Evolutionary conservation across 768 basidiomycete species (phyloP).

Genomic region (Dendrothele bispora): DNA sequence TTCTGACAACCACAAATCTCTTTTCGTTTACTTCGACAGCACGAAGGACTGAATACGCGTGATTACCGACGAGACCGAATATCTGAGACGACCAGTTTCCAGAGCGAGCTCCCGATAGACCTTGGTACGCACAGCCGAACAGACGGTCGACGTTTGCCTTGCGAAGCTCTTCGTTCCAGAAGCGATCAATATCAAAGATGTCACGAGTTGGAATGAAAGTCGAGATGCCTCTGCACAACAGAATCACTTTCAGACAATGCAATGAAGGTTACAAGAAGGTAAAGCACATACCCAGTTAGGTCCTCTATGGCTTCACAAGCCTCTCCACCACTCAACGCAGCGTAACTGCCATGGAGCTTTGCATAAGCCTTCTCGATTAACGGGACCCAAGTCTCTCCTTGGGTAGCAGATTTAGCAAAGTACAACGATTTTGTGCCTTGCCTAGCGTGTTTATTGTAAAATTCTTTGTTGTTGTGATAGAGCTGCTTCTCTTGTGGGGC

Average conservation of each 20-base stretch:
- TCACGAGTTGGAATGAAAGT: slow-evolving; percentile 40
- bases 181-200: slow-evolving; percentile 48
- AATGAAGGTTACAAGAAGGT: neutral
- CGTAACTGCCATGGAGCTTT: slow-evolving; percentile 48
- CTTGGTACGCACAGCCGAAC: slow-evolving; percentile 51
- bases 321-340: slow-evolving; percentile 34
- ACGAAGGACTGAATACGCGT: slow-evolving; percentile 48
- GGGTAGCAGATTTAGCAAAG: slow-evolving; percentile 47
- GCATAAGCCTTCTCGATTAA: slow-evolving; percentile 61
- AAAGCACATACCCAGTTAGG: slow-evolving; percentile 48
- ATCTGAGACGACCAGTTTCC: slow-evolving; percentile 26
- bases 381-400: slow-evolving; percentile 58
- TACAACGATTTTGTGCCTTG: slow-evolving; percentile 47
- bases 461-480: slow-evolving; percentile 51
- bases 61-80: slow-evolving; percentile 40
- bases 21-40: slow-evolving; percentile 45
- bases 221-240: slow-evolving; percentile 38
- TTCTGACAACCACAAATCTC: slow-evolving; percentile 47
- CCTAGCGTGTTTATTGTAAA: slow-evolving; percentile 43
- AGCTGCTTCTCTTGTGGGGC: slow-evolving; percentile 35
- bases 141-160: slow-evolving; percentile 51
- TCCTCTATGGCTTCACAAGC: slow-evolving; percentile 57
- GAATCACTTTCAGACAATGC: neutral
- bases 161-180: slow-evolving; percentile 55
- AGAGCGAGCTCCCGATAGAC: slow-evolving; percentile 31